Conservation (phyloP, 345 rosid species). For the Lepidium didymum region DNA sequence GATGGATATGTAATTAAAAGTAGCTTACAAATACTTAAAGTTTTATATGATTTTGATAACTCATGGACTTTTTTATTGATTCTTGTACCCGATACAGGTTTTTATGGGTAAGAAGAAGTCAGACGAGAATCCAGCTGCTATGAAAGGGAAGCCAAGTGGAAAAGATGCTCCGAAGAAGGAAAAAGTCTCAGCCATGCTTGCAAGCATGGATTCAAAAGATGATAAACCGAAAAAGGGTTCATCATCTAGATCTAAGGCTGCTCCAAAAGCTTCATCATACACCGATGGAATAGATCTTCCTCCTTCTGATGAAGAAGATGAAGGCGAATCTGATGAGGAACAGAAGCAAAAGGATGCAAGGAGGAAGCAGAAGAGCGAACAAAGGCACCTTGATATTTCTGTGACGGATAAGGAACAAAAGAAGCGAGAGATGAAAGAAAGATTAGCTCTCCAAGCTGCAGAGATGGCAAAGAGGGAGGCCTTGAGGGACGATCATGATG, state of each 20-base stretch:
- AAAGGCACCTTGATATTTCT: slow-evolving; percentile 45
- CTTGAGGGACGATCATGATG: slow-evolving; percentile 86
- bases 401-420: slow-evolving; percentile 71
- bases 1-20: background rate
- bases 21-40: background rate
- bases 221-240: slow-evolving; percentile 71
- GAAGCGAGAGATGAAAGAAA: slow-evolving; percentile 76
- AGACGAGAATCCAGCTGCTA: slow-evolving; percentile 41
- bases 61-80: background rate
- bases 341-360: slow-evolving; percentile 31
- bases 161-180: slow-evolving; percentile 53
- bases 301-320: slow-evolving; percentile 82
- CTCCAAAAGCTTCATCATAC: slow-evolving; percentile 49
- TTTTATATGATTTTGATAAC: background rate
- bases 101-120: slow-evolving; percentile 73
- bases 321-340: slow-evolving; percentile 43
- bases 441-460: slow-evolving; percentile 41
- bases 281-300: slow-evolving; percentile 85
- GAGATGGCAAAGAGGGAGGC: slow-evolving; percentile 74
- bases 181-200: slow-evolving; percentile 79
- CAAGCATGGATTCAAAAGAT: slow-evolving; percentile 72
- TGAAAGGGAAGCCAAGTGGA: slow-evolving; percentile 43
- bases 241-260: slow-evolving; percentile 49
- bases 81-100: slow-evolving; percentile 7
- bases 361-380: slow-evolving; percentile 48